Evolutionary conservation across 108 stramenopile species (phyloP).

Genomic region (Skeletonema costatum): DNA sequence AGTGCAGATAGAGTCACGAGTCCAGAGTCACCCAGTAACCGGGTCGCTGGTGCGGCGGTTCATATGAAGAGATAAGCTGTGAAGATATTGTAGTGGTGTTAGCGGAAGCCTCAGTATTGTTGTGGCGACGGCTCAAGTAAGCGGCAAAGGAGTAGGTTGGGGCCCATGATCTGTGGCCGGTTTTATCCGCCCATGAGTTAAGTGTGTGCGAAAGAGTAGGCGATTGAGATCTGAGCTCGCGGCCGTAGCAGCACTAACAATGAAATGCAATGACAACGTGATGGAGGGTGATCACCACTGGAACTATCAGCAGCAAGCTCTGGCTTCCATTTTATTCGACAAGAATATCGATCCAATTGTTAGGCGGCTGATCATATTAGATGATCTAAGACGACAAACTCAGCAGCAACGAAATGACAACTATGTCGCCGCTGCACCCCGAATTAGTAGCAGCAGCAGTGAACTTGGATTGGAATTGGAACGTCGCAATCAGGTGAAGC

Average conservation of each 20-base stretch:
- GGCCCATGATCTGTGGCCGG: no score
- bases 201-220: no score
- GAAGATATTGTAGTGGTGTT: no score
- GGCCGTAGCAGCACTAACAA: background rate
- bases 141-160: no score
- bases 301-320: background rate
- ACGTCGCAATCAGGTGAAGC: background rate
- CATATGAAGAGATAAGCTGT: no score
- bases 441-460: background rate
- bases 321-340: constrained; percentile 14
- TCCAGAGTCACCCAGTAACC: no score
- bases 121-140: no score
- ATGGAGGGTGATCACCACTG: background rate
- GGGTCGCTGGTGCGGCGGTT: no score
- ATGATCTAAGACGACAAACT: background rate
- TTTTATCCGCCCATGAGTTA: no score
- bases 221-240: no score
- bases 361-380: background rate
- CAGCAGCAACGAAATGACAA: background rate
- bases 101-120: no score
- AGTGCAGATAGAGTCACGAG: no score
- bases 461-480: constrained; percentile 2
- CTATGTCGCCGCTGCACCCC: background rate
- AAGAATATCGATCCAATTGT: constrained; percentile 8
- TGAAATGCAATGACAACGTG: background rate